Percentiles rank a stretch among this genome's conserved stretches.
These are phyloP conservation scores for Fusarium temperatum DNA, from an alignment of 2,329 filamentous ascomycete species.

Conservation along the genomic window DNA sequence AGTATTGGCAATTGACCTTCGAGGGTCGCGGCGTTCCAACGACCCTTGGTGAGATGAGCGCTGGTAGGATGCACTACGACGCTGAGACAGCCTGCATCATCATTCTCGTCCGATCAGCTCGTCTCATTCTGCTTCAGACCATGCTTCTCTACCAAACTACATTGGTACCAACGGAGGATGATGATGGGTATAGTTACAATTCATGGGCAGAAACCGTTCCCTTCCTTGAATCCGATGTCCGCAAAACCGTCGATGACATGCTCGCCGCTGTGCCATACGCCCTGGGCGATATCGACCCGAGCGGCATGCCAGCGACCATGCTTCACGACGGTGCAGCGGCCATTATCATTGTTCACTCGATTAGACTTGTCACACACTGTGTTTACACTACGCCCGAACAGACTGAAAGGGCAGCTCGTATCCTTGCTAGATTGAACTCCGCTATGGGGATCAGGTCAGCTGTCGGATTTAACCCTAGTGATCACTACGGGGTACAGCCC, in stretches of 20 bases:
- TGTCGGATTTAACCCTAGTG: conserved; percentile 8
- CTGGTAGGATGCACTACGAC: conserved; percentile 38
- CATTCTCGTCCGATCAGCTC: conserved; percentile 44
- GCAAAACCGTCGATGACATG: conserved; percentile 45
- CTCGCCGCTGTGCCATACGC: conserved; percentile 45
- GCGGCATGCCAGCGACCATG: conserved; percentile 34
- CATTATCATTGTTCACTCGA: conserved; percentile 45
- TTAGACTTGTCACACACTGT: conserved; percentile 45
- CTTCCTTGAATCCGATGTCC: conserved; percentile 37
- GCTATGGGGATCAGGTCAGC: conserved; percentile 45
- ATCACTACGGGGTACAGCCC: neutral
- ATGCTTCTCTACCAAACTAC: conserved; percentile 41
- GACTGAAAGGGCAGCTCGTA: conserved; percentile 24
- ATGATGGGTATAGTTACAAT: conserved; percentile 5
- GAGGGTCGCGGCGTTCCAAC: conserved; percentile 42
- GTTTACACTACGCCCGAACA: conserved; percentile 41
- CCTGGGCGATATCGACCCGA: conserved; percentile 41
- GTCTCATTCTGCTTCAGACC: conserved; percentile 44
- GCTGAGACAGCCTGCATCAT: conserved; percentile 47
- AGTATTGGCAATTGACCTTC: conserved; percentile 46
- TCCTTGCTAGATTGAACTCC: conserved; percentile 42
- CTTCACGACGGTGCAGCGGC: conserved; percentile 45
- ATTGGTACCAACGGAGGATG: conserved; percentile 6
- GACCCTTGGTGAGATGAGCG: conserved; percentile 38
- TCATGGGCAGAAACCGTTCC: conserved; percentile 29